phyloP scores from a whole-genome alignment of 2,329 filamentous ascomycete species.

The Cephalotrichum gorgonifer region DNA sequence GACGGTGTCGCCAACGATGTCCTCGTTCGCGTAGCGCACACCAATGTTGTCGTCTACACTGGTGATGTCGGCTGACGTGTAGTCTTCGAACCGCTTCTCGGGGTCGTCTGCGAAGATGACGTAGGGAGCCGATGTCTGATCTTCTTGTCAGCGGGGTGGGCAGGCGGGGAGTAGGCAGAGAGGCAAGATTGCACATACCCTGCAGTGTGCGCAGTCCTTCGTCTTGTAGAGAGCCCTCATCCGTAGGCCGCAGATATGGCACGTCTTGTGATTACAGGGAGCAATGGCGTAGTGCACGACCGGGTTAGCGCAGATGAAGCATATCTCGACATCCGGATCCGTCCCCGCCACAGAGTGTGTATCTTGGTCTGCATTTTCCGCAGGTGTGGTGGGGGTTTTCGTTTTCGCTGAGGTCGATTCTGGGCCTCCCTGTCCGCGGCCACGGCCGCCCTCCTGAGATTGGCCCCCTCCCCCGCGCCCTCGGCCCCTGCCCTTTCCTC shows the following conservation, averaged over 20 bases:
- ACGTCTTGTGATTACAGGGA: conserved; percentile 93
- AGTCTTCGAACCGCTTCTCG: conserved; percentile 79
- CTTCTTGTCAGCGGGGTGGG: conserved; percentile 10
- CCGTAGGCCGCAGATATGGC: conserved; percentile 87
- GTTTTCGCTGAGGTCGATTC: background rate
- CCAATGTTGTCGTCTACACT: conserved; percentile 77
- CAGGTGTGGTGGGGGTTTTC: conserved; percentile 1
- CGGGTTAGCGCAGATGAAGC: conserved; percentile 93
- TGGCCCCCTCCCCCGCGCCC: conserved; percentile 26
- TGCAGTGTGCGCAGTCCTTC: conserved; percentile 91
- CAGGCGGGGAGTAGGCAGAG: background rate
- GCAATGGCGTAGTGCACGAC: conserved; percentile 81
- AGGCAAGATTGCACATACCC: conserved; percentile 43
- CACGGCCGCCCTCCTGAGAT: conserved; percentile 21
- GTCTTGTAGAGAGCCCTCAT: conserved; percentile 93
- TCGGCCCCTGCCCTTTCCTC: conserved; percentile 28
- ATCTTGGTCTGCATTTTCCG: conserved; percentile 5
- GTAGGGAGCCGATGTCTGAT: conserved; percentile 56
- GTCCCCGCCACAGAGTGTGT: conserved; percentile 8
- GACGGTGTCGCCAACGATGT: conserved; percentile 85
- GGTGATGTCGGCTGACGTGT: conserved; percentile 59
- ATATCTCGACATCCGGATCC: conserved; percentile 67
- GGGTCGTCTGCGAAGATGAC: conserved; percentile 89
- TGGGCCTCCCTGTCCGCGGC: conserved; percentile 3
- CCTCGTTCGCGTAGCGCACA: conserved; percentile 79